These are phyloP conservation scores for Rubus idaeus DNA, from an alignment of 306 rosid species.

Conservation along the genomic window DNA sequence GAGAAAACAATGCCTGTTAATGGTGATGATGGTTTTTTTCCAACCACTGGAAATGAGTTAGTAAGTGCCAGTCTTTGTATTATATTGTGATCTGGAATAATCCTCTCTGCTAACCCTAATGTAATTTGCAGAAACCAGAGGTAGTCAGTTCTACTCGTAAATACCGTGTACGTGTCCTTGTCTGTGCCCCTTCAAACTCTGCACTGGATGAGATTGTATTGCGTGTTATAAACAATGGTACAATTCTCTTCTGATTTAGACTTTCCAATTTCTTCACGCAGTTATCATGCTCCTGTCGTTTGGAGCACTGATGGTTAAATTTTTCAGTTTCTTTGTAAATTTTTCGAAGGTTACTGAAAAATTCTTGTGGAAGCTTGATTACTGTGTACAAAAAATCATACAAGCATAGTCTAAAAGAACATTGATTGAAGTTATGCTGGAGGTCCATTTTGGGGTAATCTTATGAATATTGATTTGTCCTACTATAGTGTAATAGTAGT, in stretches of 20 bases:
- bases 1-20: constrained; percentile 73
- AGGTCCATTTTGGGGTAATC: too few species aligned
- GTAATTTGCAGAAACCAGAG: constrained; percentile 74
- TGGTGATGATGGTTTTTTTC: constrained; percentile 87
- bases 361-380: constrained; percentile 6
- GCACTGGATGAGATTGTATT: constrained; percentile 94
- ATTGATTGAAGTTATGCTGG: not conserved
- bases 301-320: not conserved
- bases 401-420: not conserved
- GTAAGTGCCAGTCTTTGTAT: constrained; percentile 31
- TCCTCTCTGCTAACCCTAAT: constrained; percentile 32
- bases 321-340: not conserved
- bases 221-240: constrained; percentile 85
- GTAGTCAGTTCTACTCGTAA: constrained; percentile 77
- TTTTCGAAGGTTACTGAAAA: not conserved
- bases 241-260: constrained; percentile 11
- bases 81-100: constrained; percentile 19
- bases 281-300: not conserved
- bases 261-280: constrained; percentile 8
- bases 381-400: not conserved
- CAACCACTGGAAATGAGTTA: constrained; percentile 83
- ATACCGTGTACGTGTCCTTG: constrained; percentile 85
- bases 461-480: not conserved
- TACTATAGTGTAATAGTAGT: not conserved
- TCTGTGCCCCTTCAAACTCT: constrained; percentile 94